Evolutionary conservation across 2,329 filamentous ascomycete genomes (phyloP), one percentile per base, ranked within the genome.

Genomic region (Fusarium citri): DNA sequence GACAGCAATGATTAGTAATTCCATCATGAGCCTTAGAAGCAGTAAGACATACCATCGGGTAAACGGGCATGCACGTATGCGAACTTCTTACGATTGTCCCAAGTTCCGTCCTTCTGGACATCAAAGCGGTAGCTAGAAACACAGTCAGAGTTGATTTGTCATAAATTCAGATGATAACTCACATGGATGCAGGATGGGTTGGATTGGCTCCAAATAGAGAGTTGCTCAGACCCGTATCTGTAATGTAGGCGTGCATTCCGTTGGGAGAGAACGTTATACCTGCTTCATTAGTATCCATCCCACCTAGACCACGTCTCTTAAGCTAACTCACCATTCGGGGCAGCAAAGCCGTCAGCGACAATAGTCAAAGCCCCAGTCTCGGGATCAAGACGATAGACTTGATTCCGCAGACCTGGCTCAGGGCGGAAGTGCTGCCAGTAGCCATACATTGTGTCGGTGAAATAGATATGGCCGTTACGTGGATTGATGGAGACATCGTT

Each of bases 401-500:
- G 88, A 60, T 85, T 86, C 7, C 81, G 85, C 14, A 89, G 74
- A 1, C 83, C 83, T 0, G 87, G 87, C 8, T 76, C 68, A 0
- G 85, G 85, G 0, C 88, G 82, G 70, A 90, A 89, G 25, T 86
- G 81, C 72, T 90, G 88, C 43, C 86, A 80, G 64, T 82, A 86
- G 5, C 87, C 89, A 68, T 91, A 91, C 10, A 84, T 81, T 0
- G 86, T 85, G 61, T 91, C 88, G 3, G 88, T 91, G 71, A 91
- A 90, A 80, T 89, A 91, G n/a, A 91, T 78, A 26, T 87, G 83
- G n/a, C 83, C 82, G 59, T 85, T 88, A 14, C 77, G 75, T 30
- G 87, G 82, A 68, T 89, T 83, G 58, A 88, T 74, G 2, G 83
- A 81, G 0, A 87, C 81, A 64, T 91, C 88, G 67, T 90, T 90